phyloP scores from a whole-genome alignment of 495 filamentous ascomycete genomes.

The Trichoderma erinaceum region DNA sequence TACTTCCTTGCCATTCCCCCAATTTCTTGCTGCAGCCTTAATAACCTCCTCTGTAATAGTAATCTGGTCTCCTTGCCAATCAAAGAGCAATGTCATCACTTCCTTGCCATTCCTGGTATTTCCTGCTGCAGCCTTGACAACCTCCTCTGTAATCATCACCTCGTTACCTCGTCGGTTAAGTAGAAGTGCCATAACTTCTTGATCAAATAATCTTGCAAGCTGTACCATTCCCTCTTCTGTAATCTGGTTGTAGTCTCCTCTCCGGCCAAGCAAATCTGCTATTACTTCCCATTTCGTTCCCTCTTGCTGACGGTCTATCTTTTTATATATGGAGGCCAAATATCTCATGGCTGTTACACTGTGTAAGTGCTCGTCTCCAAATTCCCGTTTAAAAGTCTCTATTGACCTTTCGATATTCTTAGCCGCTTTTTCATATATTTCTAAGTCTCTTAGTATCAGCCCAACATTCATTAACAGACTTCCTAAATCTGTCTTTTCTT shows the following conservation, averaged over 20 bases:
- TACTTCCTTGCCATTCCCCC: no score
- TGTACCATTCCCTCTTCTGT: no score
- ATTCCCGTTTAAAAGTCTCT: neutral
- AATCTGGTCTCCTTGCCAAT: no score
- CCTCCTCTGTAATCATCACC: neutral
- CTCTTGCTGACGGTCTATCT: neutral
- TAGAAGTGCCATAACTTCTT: constrained; percentile 20
- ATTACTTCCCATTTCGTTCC: neutral
- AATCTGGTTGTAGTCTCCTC: no score
- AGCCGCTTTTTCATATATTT: neutral
- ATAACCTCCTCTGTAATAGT: no score
- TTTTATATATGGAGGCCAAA: neutral
- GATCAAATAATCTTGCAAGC: no score
- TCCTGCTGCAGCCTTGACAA: neutral
- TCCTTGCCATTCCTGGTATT: neutral
- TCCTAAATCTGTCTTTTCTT: neutral
- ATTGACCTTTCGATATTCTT: neutral
- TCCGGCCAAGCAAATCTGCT: neutral
- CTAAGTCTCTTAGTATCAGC: neutral
- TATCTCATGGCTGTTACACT: neutral
- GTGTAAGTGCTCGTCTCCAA: neutral
- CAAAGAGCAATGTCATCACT: neutral
- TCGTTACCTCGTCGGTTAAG: constrained; percentile 14
- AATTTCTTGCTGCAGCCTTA: no score
- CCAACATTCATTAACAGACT: neutral